These are phyloP conservation scores for Fragilariopsis cylindrus DNA, from an alignment of 108 stramenopile genomes.

Conservation along the genomic window DNA sequence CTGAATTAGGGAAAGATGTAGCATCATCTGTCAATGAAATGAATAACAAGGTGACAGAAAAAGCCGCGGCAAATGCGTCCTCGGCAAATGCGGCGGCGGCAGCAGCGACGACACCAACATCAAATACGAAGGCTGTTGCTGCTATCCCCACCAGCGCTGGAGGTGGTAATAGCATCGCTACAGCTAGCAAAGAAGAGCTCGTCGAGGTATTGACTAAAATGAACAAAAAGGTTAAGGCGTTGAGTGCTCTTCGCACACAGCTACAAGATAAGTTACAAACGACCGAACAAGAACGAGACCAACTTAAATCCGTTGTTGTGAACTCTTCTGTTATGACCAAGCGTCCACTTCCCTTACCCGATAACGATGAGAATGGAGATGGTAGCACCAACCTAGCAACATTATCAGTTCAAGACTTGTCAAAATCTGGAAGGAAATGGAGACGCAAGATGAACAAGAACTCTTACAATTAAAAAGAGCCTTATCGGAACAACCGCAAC, in stretches of 20 bases:
- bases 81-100: not conserved
- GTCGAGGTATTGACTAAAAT: conserved; percentile 79
- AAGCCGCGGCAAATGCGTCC: not conserved
- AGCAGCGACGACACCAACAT: not conserved
- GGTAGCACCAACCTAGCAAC: not conserved
- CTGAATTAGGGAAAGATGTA: conserved; percentile 34
- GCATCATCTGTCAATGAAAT: conserved; percentile 38
- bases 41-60: conserved; percentile 36
- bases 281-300: conserved; percentile 51
- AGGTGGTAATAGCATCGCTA: conserved; percentile 18
- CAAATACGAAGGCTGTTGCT: not conserved
- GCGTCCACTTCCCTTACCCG: conserved; percentile 2
- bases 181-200: conserved; percentile 66
- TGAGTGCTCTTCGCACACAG: conserved; percentile 51
- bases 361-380: not conserved
- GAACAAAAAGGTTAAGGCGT: conserved; percentile 82
- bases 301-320: conserved; percentile 23
- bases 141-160: not conserved
- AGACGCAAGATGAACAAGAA: conserved; percentile 19
- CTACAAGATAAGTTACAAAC: conserved; percentile 57
- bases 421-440: conserved; percentile 19
- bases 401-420: conserved; percentile 10
- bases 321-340: conserved; percentile 19
- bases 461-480: conserved; percentile 28
- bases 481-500: conserved; percentile 17